Base-by-base conservation (phyloP, 805 yeast species). In the Wickerhamomyces rabaulensis region DNA sequence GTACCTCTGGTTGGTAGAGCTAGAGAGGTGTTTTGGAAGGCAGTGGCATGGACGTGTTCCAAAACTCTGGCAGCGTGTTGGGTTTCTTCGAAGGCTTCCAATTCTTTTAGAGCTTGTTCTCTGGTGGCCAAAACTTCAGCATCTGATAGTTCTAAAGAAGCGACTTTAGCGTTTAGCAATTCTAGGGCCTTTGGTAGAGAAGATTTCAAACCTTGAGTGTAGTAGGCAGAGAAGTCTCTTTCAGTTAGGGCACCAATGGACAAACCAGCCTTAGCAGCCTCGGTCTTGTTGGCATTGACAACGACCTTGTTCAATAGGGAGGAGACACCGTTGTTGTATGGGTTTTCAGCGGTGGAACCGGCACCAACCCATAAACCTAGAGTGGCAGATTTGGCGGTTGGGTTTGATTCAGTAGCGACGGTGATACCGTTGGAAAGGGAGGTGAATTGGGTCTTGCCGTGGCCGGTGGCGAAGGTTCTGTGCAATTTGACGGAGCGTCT, bases 1-100 rank as follows among this genome's bases (percentile, higher is more conserved):
- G 88, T 85, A 75, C 95, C 95, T 60, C 76, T 73, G 38, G 78
- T 74, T 67, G 95, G 94, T 64, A 87, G 73, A 45, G 84, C 85
- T 55, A 87, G 73, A 26, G 94, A 82, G 61, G 88, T 82, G 62
- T 89, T 88, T 72, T 87, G 95, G 84, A 81, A 87, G 46, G 95
- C 95, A 52, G 91, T 78, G 50, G 91, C 79, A 62, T 82, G 79
- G 73, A 87, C 76, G 69, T 87, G 95, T 70, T 84, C 87, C 56
- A 81, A 60, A 43, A 82, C 85, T 52, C 69, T 66, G 69, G 73
- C 76, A 46, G 74, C 64, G 51, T 76, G 74, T 57, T 84, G 78
- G 49, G 57, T 65, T 44, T 69, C 63, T 71, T 87, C 95, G 51
- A 83, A 73, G 31, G 66, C 65, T 39, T 71, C 77, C 47, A 83